Evolutionary conservation across 2,329 filamentous ascomycete species (phyloP).

Genomic region (Didymella keratinophila): DNA sequence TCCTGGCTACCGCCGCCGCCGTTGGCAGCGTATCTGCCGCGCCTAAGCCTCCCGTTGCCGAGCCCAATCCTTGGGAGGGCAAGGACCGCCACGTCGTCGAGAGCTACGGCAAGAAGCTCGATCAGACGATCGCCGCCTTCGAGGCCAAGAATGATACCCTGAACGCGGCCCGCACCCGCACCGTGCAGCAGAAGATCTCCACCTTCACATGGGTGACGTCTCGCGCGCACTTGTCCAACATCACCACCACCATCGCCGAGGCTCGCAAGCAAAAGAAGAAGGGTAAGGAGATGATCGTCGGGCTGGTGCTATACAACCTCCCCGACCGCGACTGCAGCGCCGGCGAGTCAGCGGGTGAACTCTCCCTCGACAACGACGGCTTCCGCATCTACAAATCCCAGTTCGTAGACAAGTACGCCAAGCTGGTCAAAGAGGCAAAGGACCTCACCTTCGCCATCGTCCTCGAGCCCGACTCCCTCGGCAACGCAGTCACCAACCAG

Average conservation of each 20-base stretch:
- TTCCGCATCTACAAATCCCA: conserved; percentile 39
- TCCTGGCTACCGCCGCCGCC: conserved; percentile 33
- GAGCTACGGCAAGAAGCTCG: conserved; percentile 38
- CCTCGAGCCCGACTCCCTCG: conserved; percentile 39
- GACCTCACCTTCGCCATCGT: conserved; percentile 43
- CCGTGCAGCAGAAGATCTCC: conserved; percentile 37
- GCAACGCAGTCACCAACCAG: conserved; percentile 42
- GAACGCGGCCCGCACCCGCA: conserved; percentile 39
- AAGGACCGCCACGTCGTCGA: conserved; percentile 36
- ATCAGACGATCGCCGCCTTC: conserved; percentile 37
- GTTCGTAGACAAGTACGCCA: conserved; percentile 40
- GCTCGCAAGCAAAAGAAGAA: conserved; percentile 33
- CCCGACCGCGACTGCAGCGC: conserved; percentile 91
- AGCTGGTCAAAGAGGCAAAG: conserved; percentile 32
- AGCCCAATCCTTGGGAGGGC: conserved; percentile 33
- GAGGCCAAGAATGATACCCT: conserved; percentile 33
- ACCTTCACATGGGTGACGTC: conserved; percentile 41
- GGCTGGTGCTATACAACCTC: conserved; percentile 81
- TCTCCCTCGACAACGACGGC: conserved; percentile 69
- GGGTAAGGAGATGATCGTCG: conserved; percentile 33
- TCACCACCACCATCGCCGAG: conserved; percentile 32
- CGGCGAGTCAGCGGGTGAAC: conserved; percentile 79
- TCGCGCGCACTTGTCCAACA: conserved; percentile 30
- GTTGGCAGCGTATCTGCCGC: conserved; percentile 29
- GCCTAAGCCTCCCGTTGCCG: conserved; percentile 17